phyloP scores from a whole-genome alignment of 1,284 basidiomycete genomes.

The Marasmius oreades region DNA sequence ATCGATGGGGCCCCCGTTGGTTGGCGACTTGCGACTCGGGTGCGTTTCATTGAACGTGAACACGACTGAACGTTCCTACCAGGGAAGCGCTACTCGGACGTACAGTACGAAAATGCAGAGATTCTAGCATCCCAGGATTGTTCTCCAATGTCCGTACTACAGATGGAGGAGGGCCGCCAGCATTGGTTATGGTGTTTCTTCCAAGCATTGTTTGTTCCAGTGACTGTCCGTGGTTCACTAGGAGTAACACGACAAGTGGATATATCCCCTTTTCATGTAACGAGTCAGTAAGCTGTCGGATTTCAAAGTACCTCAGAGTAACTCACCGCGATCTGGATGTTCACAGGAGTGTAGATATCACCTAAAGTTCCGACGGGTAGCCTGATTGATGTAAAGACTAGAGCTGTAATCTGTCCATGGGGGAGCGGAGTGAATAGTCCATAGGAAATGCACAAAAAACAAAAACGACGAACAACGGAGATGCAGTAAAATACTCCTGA shows the following conservation, averaged over 20 bases:
- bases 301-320: neutral
- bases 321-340: constrained; percentile 20
- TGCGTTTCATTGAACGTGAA: no score
- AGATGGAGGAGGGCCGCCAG: neutral
- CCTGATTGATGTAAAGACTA: constrained; percentile 15
- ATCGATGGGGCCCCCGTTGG: no score
- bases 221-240: constrained; percentile 14
- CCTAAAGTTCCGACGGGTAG: constrained; percentile 18
- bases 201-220: constrained; percentile 9
- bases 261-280: constrained; percentile 16
- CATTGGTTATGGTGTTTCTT: neutral
- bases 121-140: neutral
- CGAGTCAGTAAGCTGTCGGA: neutral
- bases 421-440: neutral
- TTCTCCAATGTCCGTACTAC: neutral
- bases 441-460: neutral
- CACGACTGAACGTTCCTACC: no score
- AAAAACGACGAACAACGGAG: constrained; percentile 15
- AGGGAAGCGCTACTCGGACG: no score
- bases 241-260: constrained; percentile 19
- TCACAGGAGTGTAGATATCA: constrained; percentile 18
- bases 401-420: constrained; percentile 10
- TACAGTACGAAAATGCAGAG: no score
- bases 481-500: constrained; percentile 21
- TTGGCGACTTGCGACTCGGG: no score